A percentile compares a stretch with the other conserved stretches of the same genome.
Evolutionary conservation across 2,329 filamentous ascomycete species (phyloP).

Genomic region (Botrytis sinoallii): DNA sequence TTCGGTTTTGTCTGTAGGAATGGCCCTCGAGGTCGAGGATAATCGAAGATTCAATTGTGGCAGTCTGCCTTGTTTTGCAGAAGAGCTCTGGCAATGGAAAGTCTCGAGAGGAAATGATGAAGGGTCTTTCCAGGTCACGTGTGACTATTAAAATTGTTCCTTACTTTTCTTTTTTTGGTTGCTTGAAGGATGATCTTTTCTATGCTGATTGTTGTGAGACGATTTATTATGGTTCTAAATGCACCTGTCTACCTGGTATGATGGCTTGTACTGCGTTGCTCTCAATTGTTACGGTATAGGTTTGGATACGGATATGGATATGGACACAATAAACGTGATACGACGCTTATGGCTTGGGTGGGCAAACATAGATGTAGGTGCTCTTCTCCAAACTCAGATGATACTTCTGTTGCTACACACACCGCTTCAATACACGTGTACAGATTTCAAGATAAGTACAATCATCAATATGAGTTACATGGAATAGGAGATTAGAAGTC

Average conservation of each 20-base stretch:
- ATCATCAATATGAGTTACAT: background rate
- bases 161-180: background rate
- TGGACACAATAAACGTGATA: background rate
- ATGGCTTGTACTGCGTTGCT: background rate
- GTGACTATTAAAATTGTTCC: background rate
- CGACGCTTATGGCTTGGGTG: background rate
- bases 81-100: background rate
- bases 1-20: background rate
- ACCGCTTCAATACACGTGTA: conserved; percentile 1
- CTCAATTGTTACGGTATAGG: background rate
- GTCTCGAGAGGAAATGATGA: background rate
- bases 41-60: background rate
- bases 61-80: background rate
- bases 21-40: background rate
- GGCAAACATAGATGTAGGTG: background rate
- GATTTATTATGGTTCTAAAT: too few relatives aligned
- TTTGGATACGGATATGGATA: background rate
- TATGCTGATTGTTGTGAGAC: background rate
- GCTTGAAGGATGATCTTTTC: too few relatives aligned
- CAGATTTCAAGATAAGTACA: background rate
- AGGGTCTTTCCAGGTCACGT: background rate
- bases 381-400: background rate
- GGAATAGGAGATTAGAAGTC: background rate
- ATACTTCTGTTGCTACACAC: conserved; percentile 1
- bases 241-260: background rate